These are phyloP conservation scores for Phytophthora sp. DNA, from an alignment of 352 stramenopile genomes.

Conservation along the genomic window DNA sequence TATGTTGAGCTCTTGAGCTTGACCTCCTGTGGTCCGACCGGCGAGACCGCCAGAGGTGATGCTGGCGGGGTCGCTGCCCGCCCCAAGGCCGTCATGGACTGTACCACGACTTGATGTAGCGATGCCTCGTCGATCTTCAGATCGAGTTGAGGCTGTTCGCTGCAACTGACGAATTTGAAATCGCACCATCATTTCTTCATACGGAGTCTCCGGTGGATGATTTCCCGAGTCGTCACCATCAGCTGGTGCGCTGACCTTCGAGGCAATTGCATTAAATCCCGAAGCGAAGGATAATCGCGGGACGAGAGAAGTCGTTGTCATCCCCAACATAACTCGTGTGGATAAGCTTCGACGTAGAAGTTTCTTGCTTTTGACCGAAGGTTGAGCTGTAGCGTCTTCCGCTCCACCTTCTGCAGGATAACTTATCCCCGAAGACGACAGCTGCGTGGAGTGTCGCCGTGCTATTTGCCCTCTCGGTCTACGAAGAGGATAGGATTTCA, in stretches of 20 bases:
- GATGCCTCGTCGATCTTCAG: not conserved
- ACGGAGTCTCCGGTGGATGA: slow-evolving; percentile 6
- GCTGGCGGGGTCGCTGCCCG: not conserved
- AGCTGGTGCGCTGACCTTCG: not conserved
- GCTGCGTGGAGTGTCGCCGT: no score
- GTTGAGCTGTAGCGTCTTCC: not conserved
- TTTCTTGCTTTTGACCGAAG: not conserved
- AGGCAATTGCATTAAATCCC: not conserved
- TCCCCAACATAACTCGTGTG: not conserved
- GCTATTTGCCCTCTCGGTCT: no score
- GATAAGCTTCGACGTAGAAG: not conserved
- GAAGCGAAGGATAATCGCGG: not conserved
- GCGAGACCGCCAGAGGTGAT: not conserved
- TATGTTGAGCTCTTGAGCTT: not conserved
- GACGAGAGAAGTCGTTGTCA: not conserved
- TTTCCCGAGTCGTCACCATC: not conserved
- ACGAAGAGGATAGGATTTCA: no score
- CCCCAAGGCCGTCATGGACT: not conserved
- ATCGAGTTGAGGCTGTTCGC: slow-evolving; percentile 1
- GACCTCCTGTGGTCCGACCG: not conserved
- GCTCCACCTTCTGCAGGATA: no score
- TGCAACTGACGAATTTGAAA: slow-evolving; percentile 42
- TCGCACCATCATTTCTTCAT: slow-evolving; percentile 46
- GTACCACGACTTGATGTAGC: not conserved
- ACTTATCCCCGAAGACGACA: no score